These are phyloP conservation scores for Diaporthe ampelina DNA, from an alignment of 2,329 filamentous ascomycete genomes.

Conservation along the genomic window DNA sequence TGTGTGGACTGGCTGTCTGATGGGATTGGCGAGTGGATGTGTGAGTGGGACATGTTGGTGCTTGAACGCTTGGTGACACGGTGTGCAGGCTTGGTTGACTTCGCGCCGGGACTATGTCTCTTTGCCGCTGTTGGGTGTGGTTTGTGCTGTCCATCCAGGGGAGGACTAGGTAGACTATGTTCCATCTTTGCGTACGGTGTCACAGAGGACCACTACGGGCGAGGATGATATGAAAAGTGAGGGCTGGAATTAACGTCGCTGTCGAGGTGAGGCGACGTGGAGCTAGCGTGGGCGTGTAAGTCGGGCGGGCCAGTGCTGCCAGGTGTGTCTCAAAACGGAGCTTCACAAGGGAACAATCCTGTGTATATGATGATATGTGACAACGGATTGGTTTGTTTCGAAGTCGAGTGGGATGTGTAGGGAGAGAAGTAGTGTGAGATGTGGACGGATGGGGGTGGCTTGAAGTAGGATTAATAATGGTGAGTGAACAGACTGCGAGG, in stretches of 20 bases:
- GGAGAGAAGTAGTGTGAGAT: constrained; percentile 34
- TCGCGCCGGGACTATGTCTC: constrained; percentile 58
- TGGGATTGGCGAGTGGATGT: constrained; percentile 53
- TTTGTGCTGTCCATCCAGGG: constrained; percentile 61
- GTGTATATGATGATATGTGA: constrained; percentile 5
- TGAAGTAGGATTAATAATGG: constrained; percentile 42
- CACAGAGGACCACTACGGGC: constrained; percentile 3
- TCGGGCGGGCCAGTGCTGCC: constrained; percentile 10
- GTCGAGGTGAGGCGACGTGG: background rate
- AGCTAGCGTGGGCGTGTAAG: constrained; percentile 24
- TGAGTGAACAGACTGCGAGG: constrained; percentile 26
- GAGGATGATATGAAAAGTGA: background rate
- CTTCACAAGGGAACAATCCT: background rate
- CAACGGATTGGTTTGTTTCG: constrained; percentile 4
- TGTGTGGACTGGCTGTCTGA: constrained; percentile 56
- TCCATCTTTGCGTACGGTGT: constrained; percentile 58
- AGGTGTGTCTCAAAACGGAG: background rate
- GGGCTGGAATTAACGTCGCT: background rate
- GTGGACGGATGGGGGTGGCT: constrained; percentile 35
- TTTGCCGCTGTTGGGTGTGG: constrained; percentile 50
- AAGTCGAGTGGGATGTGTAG: constrained; percentile 15
- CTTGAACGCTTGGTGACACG: constrained; percentile 66
- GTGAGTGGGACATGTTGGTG: constrained; percentile 55
- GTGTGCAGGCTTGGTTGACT: constrained; percentile 64
- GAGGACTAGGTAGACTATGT: constrained; percentile 65